Base-by-base conservation (phyloP, 2,329 filamentous ascomycete species). In the Phialocephala subalpina region DNA sequence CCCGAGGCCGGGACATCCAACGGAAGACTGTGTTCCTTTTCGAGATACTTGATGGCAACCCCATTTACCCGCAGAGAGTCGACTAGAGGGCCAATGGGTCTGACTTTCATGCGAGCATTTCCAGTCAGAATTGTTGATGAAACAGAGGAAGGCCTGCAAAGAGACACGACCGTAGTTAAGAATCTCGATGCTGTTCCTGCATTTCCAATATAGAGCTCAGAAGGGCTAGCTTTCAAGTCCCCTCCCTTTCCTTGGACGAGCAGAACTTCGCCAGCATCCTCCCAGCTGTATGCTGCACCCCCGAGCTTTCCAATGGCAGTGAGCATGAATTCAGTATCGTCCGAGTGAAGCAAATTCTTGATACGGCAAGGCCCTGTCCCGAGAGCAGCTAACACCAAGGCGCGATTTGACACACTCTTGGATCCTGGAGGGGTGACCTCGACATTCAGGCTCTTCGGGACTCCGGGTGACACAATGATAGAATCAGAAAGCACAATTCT, bases 241-340 rank as follows among this genome's bases (percentile, higher is more conserved):
- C 96, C 96, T n/a, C 94, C 95, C 73, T 93, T 97, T 62, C 96
- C 96, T 68, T 92, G 90, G 18, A 99, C 92, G 2, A 97, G 89
- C 33, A 99, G 85, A 9, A 96, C 89, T 73, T 96, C 92, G n/a
- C 96, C 96, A 64, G 94, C 92, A 60, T 97, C 92, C 79, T 97
- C 93, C 95, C 95, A 99, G 0, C 90, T 87, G 80, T 97, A 98
- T 0, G 91, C 91, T 20, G 94, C 95, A 35, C 94, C 96, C 36
- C 92, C 90, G 27, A 99, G 86, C 73, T 90, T 90, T 29, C 87
- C 86, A 64, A 99, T 89, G n/a, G 96, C 95, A 64, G 93, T 93
- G 53, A 99, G 83, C 96, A 99, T 99, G 79, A 93, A 96, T 78
- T 98, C 93, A 0, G 94, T 97, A 76, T 99, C 96, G 73, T 98